A percentile compares a stretch with the other conserved stretches of the same genome.
Evolutionary conservation across 192 early-diverging fungal species (phyloP).

Genomic region (Chytriomyces sp.): DNA sequence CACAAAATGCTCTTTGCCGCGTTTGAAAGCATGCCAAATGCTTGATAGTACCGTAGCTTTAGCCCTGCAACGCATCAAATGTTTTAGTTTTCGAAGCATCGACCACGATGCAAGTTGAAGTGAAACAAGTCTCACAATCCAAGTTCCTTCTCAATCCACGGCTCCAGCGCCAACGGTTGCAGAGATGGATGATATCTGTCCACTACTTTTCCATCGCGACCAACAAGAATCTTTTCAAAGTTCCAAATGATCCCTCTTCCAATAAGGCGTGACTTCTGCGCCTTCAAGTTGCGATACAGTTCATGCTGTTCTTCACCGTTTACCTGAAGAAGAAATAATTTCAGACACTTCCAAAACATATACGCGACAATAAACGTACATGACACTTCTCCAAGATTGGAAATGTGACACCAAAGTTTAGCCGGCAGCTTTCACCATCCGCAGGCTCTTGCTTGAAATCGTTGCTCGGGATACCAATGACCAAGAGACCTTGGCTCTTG

Average conservation of each 20-base stretch:
- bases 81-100: no score
- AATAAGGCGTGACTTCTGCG: constrained; percentile 40
- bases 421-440: constrained; percentile 58
- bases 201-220: constrained; percentile 46
- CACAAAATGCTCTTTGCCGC: no score
- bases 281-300: constrained; percentile 49
- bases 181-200: constrained; percentile 20
- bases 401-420: constrained; percentile 82
- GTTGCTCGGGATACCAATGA: constrained; percentile 91
- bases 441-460: constrained; percentile 65
- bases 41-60: no score
- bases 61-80: no score
- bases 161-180: not conserved
- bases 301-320: constrained; percentile 55
- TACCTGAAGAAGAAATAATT: constrained; percentile 24
- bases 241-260: constrained; percentile 50
- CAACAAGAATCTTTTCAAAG: constrained; percentile 58
- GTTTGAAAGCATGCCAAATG: no score
- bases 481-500: constrained; percentile 69
- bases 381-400: constrained; percentile 86
- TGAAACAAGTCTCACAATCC: no score
- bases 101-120: no score
- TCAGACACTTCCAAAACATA: no score
- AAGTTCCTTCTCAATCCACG: no score
- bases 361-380: constrained; percentile 43